Conservation (phyloP, 306 rosid species). For the Cucurbita pepo region DNA sequence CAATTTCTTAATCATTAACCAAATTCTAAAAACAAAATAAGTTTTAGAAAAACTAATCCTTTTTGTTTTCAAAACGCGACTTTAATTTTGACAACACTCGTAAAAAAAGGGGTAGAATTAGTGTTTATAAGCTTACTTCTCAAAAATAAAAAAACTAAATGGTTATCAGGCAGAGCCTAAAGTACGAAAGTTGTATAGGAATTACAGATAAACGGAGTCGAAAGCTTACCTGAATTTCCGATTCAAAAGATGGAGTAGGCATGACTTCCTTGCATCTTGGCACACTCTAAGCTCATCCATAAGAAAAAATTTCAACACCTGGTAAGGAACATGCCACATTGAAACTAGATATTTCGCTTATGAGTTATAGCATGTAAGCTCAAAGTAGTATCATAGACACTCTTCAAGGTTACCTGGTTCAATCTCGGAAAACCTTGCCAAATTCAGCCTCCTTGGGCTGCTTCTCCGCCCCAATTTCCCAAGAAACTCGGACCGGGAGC, state of each 20-base stretch:
- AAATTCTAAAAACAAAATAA: no score
- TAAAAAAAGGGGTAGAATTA: no score
- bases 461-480: conserved; percentile 8
- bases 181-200: background rate
- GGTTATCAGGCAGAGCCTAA: background rate
- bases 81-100: background rate
- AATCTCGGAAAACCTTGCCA: conserved; percentile 42
- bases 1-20: no score
- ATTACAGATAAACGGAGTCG: background rate
- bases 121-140: no score
- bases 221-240: background rate
- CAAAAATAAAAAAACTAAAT: no score
- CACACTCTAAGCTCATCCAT: background rate
- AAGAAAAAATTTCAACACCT: background rate
- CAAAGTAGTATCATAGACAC: background rate
- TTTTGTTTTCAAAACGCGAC: no score
- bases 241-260: background rate
- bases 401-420: conserved; percentile 32
- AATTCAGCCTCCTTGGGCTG: conserved; percentile 25
- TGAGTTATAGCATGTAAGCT: background rate
- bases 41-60: no score
- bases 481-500: conserved; percentile 3
- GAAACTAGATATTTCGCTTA: background rate
- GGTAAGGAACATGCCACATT: background rate
- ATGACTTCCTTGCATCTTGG: background rate